Percentiles rank a stretch among this genome's conserved stretches.
Conservation (phyloP, 2,329 filamentous ascomycete genomes). For the Didymellaceae sp. region DNA sequence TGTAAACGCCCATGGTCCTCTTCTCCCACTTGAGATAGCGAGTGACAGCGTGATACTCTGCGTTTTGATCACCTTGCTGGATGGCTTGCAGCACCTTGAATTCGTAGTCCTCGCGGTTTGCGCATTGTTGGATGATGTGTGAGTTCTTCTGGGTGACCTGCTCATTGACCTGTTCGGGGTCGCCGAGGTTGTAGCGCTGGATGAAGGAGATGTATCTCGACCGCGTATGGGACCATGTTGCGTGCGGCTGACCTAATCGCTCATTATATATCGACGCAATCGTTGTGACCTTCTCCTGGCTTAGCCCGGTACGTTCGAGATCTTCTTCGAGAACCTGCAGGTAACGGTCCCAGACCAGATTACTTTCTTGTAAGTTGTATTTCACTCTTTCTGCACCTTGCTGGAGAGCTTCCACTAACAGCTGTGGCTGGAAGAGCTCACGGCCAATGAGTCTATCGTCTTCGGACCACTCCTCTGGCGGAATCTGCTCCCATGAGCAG, state of each 20-base stretch:
- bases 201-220: slow-evolving; percentile 77
- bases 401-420: slow-evolving; percentile 72
- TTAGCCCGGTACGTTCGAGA: slow-evolving; percentile 61
- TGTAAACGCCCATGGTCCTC: slow-evolving; percentile 61
- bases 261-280: slow-evolving; percentile 74
- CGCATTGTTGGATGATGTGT: slow-evolving; percentile 68
- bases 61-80: slow-evolving; percentile 62
- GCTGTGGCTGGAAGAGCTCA: slow-evolving; percentile 73
- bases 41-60: slow-evolving; percentile 60
- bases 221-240: slow-evolving; percentile 76
- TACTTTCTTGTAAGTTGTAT: slow-evolving; percentile 77
- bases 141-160: slow-evolving; percentile 68
- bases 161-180: slow-evolving; percentile 78
- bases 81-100: slow-evolving; percentile 66
- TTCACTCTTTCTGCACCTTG: slow-evolving; percentile 74
- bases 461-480: slow-evolving; percentile 58
- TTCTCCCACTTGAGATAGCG: slow-evolving; percentile 90
- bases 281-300: slow-evolving; percentile 64
- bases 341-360: slow-evolving; percentile 81
- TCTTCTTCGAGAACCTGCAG: slow-evolving; percentile 74
- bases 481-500: slow-evolving; percentile 64
- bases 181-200: slow-evolving; percentile 71
- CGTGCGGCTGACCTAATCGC: slow-evolving; percentile 74
- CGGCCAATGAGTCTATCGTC: slow-evolving; percentile 73
- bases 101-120: slow-evolving; percentile 72